Conservation (phyloP, 306 rosid species). For the Trifolium pratense region DNA sequence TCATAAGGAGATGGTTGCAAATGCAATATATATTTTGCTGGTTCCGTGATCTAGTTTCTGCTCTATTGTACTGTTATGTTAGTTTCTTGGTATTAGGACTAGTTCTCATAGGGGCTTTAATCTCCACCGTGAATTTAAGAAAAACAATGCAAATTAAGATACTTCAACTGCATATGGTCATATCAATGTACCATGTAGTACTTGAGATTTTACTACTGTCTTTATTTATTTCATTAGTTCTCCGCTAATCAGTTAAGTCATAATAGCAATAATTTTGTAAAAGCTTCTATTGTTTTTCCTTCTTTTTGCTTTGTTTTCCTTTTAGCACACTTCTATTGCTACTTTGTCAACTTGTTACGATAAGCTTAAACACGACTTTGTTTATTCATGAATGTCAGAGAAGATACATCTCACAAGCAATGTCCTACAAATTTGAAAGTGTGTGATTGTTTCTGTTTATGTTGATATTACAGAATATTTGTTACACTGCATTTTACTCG, state of each 20-base stretch:
- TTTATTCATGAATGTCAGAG: neutral
- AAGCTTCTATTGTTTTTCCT: conserved; percentile 1
- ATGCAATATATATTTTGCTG: neutral
- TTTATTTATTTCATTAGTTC: neutral
- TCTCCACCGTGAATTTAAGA: neutral
- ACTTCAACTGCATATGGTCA: neutral
- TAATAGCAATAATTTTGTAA: neutral
- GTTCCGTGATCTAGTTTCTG: conserved; percentile 14
- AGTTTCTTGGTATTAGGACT: conserved; percentile 28
- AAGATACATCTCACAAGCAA: neutral
- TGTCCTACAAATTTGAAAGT: conserved; percentile 17
- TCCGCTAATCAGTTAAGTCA: neutral
- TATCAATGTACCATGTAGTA: neutral
- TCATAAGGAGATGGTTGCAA: conserved; percentile 1
- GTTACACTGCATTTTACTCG: neutral
- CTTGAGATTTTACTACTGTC: neutral
- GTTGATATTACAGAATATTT: neutral
- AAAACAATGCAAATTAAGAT: neutral
- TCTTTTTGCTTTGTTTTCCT: neutral
- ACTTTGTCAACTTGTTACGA: neutral
- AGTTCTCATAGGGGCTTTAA: neutral
- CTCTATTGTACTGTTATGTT: conserved; percentile 16
- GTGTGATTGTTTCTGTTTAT: conserved; percentile 17
- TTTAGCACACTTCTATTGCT: neutral
- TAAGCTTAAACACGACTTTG: neutral